A percentile compares a stretch with the other conserved stretches of the same genome.
Evolutionary conservation across 2,329 filamentous ascomycete species (phyloP).

Genomic region (Incumbomyces delicatus): DNA sequence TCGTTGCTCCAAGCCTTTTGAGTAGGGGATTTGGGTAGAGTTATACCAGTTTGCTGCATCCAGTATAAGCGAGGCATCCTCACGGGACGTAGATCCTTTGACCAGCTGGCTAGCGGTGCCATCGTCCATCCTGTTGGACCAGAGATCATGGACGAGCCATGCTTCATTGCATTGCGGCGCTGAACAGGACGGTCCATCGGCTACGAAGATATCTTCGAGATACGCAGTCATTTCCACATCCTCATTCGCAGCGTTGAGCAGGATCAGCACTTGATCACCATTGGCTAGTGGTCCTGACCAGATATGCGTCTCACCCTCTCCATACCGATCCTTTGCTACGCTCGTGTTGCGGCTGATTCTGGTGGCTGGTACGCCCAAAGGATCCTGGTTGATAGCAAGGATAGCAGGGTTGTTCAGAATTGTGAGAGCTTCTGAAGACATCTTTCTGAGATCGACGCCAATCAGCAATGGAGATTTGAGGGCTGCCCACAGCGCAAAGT

Average conservation of each 20-base stretch:
- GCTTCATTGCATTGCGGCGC: conserved; percentile 32
- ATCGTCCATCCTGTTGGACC: conserved; percentile 44
- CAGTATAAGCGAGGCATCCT: conserved; percentile 33
- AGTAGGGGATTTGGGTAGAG: conserved; percentile 39
- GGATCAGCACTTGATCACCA: conserved; percentile 39
- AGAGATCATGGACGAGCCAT: conserved; percentile 47
- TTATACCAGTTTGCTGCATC: conserved; percentile 34
- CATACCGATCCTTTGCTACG: conserved; percentile 32
- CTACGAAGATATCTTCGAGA: conserved; percentile 44
- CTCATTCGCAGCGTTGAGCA: conserved; percentile 42
- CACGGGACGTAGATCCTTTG: conserved; percentile 2
- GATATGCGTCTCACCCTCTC: conserved; percentile 39
- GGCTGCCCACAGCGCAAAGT: conserved; percentile 41
- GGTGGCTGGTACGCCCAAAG: conserved; percentile 31
- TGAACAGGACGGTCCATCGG: conserved; percentile 34
- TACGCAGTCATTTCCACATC: conserved; percentile 40
- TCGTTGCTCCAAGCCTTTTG: conserved; percentile 34
- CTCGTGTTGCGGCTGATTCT: conserved; percentile 38
- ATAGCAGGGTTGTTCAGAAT: conserved; percentile 41
- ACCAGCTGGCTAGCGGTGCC: conserved; percentile 26
- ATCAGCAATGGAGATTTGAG: conserved; percentile 40
- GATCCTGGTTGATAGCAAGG: conserved; percentile 41
- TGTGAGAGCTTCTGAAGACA: conserved; percentile 32
- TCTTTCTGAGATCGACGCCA: conserved; percentile 33
- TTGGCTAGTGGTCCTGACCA: conserved; percentile 41